Base-by-base conservation (phyloP, 2,329 filamentous ascomycete species). In the Ophiostoma piceae region DNA sequence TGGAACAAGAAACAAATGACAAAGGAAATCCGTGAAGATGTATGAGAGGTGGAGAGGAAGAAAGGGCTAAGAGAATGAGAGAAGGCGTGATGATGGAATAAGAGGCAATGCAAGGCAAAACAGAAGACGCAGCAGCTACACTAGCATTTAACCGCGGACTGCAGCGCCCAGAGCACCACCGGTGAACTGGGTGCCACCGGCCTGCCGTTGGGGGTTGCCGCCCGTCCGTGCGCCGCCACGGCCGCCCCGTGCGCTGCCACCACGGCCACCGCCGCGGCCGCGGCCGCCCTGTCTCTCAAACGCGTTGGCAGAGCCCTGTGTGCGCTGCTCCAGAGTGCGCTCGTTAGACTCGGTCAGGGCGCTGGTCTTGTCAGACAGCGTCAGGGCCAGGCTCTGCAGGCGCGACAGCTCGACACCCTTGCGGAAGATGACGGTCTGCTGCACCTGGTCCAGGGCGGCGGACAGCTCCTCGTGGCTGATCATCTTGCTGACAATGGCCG, bases 401-500 rank as follows among this genome's bases (percentile, higher is more conserved):
- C 96, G 89, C 77, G 92, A 97, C 74, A 99, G 88, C 85, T 99
- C 96, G 73, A 99, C 95, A 71, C 95, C 96, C 89, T 99, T 98
- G 81, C 95, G 91, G 92, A 99, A 99, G 83, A 98, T 95, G 81
- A 99, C 92, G 68, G 92, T 96, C 75, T 91, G 90, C 77, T 96
- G 97, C 82, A 99, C 94, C 82, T 99, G 95, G 84, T 99, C 96
- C 37, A 99, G 88, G 51, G 95, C 96, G 62, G 95, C 95, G 11
- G 92, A 92, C 67, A 99, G 89, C 81, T 99, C 95, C 82, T 99
- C 95, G 84, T 99, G 95, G 77, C 93, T 96, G 80, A 99, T 98
- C 95, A 99, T 99, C 85, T 96, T 96, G 86, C 92, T 96, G 77
- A 99, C 89, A 70, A 99, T 89, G 47, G 95, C 93, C n/a, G 91